Percentiles rank a stretch among this genome's conserved stretches.
Evolutionary conservation across 441 rosid genomes (phyloP).

Genomic region (Pelargonium myrrhifolium): DNA sequence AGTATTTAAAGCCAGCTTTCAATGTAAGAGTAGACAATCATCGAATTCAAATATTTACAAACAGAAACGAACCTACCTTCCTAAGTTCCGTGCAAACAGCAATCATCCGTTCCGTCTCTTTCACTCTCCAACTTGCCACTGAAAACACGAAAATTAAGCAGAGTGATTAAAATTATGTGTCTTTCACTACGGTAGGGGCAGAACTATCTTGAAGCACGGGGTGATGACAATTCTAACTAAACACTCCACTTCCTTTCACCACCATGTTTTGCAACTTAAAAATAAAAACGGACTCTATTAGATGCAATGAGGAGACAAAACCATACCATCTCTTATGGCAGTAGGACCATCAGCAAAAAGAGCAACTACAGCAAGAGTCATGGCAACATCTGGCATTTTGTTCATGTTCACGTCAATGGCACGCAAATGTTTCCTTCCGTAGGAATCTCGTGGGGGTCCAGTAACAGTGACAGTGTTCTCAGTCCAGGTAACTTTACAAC

Average conservation of each 20-base stretch:
- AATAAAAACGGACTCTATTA: too few relatives aligned
- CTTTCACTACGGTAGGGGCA: too few relatives aligned
- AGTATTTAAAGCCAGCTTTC: neutral
- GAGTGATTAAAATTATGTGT: neutral
- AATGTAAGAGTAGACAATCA: neutral
- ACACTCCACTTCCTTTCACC: too few relatives aligned
- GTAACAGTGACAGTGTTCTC: slow-evolving; percentile 84
- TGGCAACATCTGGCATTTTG: slow-evolving; percentile 98
- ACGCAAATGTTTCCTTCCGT: slow-evolving; percentile 54
- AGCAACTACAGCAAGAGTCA: slow-evolving; percentile 97
- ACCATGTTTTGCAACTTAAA: too few relatives aligned
- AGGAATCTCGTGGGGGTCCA: slow-evolving; percentile 72
- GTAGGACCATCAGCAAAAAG: slow-evolving; percentile 94
- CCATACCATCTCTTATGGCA: slow-evolving; percentile 85
- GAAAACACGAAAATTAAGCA: neutral
- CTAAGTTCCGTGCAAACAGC: slow-evolving; percentile 93
- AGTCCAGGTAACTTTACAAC: slow-evolving; percentile 81
- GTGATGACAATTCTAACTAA: too few relatives aligned
- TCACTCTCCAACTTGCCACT: slow-evolving; percentile 99
- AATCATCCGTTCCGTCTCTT: slow-evolving; percentile 95
- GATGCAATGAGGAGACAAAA: neutral
- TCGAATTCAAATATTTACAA: too few relatives aligned
- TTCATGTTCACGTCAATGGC: slow-evolving; percentile 95
- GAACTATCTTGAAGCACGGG: too few relatives aligned
- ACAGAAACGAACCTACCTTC: slow-evolving; percentile 42